These are phyloP conservation scores for Graphiopsis chlorocephala DNA, from an alignment of 2,329 filamentous ascomycete genomes.

Conservation along the genomic window DNA sequence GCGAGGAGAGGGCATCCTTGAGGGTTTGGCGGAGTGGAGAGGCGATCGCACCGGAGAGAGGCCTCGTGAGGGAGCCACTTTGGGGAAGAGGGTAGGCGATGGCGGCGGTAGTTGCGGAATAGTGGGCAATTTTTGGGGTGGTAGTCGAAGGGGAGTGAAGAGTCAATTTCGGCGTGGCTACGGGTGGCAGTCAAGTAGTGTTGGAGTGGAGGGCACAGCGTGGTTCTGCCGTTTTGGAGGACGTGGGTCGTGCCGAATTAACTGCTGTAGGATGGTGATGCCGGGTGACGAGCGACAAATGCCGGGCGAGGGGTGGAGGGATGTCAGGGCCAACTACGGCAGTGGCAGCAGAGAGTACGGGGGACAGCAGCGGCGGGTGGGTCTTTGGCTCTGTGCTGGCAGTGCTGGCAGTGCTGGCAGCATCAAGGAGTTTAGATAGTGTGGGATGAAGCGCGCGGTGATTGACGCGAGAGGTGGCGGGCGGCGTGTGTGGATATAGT, in stretches of 20 bases:
- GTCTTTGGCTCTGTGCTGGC: background rate
- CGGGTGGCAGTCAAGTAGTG: background rate
- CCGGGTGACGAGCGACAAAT: background rate
- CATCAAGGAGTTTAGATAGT: too few species aligned
- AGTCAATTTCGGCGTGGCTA: slow-evolving; percentile 4
- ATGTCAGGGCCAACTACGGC: slow-evolving; percentile 8
- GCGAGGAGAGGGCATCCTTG: slow-evolving; percentile 35
- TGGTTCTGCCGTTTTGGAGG: slow-evolving; percentile 1
- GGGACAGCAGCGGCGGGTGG: background rate
- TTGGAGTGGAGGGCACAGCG: slow-evolving; percentile 1
- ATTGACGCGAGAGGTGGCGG: background rate
- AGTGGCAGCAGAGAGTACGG: background rate
- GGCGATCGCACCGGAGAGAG: slow-evolving; percentile 19
- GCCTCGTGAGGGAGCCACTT: slow-evolving; percentile 20
- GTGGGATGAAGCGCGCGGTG: background rate
- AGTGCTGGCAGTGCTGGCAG: background rate
- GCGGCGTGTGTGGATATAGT: background rate
- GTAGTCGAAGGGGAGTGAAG: background rate
- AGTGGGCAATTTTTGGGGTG: background rate
- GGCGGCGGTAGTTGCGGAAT: slow-evolving; percentile 14
- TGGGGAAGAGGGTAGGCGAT: slow-evolving; percentile 13
- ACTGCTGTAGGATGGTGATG: background rate
- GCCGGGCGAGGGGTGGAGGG: slow-evolving; percentile 9
- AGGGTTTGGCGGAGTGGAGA: slow-evolving; percentile 6
- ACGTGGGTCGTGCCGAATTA: slow-evolving; percentile 14